These are phyloP conservation scores for Pleurotus eryngii DNA, from an alignment of 768 basidiomycete genomes.

Conservation along the genomic window DNA sequence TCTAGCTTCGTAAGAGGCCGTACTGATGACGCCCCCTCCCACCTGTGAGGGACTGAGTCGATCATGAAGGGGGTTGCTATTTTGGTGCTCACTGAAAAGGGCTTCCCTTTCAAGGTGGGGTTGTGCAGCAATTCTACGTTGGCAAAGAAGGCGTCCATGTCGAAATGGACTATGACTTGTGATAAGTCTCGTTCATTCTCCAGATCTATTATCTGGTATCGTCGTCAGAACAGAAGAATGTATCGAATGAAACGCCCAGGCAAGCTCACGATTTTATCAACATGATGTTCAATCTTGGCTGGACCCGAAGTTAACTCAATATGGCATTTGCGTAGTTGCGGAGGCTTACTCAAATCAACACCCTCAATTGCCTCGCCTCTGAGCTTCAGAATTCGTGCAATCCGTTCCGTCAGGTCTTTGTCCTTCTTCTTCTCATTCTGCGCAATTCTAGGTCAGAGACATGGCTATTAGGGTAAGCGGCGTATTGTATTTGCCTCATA, in stretches of 20 bases:
- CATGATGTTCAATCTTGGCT: slow-evolving; percentile 61
- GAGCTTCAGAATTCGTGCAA: slow-evolving; percentile 63
- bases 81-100: slow-evolving; percentile 55
- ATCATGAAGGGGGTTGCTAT: no score
- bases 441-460: slow-evolving; percentile 7
- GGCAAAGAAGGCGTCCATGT: slow-evolving; percentile 94
- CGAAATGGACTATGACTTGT: slow-evolving; percentile 88
- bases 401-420: slow-evolving; percentile 75
- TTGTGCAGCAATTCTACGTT: slow-evolving; percentile 72
- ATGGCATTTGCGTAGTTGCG: not conserved
- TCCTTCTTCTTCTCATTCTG: slow-evolving; percentile 92
- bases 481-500: slow-evolving; percentile 57
- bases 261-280: slow-evolving; percentile 64
- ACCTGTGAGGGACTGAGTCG: slow-evolving; percentile 39
- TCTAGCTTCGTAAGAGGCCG: slow-evolving; percentile 90
- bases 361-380: slow-evolving; percentile 56
- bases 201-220: slow-evolving; percentile 57
- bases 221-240: not conserved
- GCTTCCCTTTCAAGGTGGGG: slow-evolving; percentile 62
- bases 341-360: slow-evolving; percentile 52
- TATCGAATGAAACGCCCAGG: not conserved
- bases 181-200: slow-evolving; percentile 75
- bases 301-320: not conserved
- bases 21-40: slow-evolving; percentile 79
- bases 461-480: not conserved